phyloP scores from a whole-genome alignment of 1,139 yeast species.

The Hyphopichia buzzinii region DNA sequence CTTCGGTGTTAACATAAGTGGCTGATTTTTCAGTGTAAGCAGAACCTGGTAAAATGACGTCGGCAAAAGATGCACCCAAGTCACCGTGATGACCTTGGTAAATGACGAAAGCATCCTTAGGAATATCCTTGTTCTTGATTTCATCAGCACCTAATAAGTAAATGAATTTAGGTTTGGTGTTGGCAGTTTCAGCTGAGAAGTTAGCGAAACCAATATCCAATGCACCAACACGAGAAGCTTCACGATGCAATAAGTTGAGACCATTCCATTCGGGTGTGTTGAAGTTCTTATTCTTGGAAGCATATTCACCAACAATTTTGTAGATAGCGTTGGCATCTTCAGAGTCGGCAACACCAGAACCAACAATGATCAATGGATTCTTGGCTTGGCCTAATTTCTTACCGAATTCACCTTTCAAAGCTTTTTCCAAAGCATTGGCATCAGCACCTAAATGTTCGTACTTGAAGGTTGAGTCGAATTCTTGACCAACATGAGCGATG shows the following conservation, averaged over 20 bases:
- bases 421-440: slow-evolving; percentile 55
- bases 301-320: slow-evolving; percentile 63
- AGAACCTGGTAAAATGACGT: slow-evolving; percentile 82
- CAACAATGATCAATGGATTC: slow-evolving; percentile 77
- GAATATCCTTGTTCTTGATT: slow-evolving; percentile 64
- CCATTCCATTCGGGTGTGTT: slow-evolving; percentile 81
- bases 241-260: slow-evolving; percentile 76
- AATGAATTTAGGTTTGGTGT: slow-evolving; percentile 67
- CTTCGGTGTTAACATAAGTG: slow-evolving; percentile 90
- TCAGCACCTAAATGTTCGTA: slow-evolving; percentile 62
- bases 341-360: slow-evolving; percentile 76
- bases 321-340: slow-evolving; percentile 64
- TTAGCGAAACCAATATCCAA: slow-evolving; percentile 79
- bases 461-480: slow-evolving; percentile 75
- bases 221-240: slow-evolving; percentile 85
- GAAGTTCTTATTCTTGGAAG: slow-evolving; percentile 57
- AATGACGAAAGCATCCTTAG: slow-evolving; percentile 82
- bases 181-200: slow-evolving; percentile 45
- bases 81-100: slow-evolving; percentile 96
- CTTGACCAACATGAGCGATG: slow-evolving; percentile 71
- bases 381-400: slow-evolving; percentile 64
- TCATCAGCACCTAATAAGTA: slow-evolving; percentile 88
- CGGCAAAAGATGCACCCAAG: slow-evolving; percentile 84
- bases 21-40: slow-evolving; percentile 89
- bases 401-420: slow-evolving; percentile 70